Evolutionary conservation across 192 early-diverging fungal genomes (phyloP), one percentile per base, ranked within the genome.

Genomic region (Coemansia sp.): DNA sequence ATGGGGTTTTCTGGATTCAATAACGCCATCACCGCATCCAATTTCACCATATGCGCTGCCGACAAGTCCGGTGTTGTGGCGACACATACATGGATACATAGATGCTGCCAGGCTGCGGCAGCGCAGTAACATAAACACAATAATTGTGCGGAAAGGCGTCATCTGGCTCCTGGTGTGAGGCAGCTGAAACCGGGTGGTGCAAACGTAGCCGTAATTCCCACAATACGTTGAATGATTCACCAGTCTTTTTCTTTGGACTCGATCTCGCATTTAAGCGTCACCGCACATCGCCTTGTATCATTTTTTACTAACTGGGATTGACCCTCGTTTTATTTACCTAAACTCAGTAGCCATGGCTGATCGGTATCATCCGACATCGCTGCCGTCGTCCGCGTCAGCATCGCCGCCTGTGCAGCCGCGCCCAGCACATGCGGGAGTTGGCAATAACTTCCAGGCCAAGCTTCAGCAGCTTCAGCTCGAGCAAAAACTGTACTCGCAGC

Each of bases 401-500:
- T 55, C 40, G 19, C 53, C 40, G 30, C 20, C 53, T 21, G 53
- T 14, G 7, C 19, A 20, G 40, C 53, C 31, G 27, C 41, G 42
- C 11, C 20, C 34, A 3, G 8, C 50, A 11, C 2, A 12, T 43
- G 19, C 40, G 5, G 28, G 40, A 10, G 30, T 43, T 11, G 9
- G 12, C 19, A 26, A 8, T 14, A 21, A 19, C 29, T 17, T 55
- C 20, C 29, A 43, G 14, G 5, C 40, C 23, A 55, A 55, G 29
- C 40, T 54, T 7, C 59, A 53, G 42, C 59, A 61, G 31, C 32
- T 58, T 22, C 42, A 42, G 22, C 21, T 31, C 3, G 14, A 30
- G 38, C 53, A 53, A 10, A 42, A 56, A n/a, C n/a, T n/a, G n/a
- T n/a, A n/a, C n/a, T n/a, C n/a, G 43, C 54, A 44, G 42, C 30